Conservation (phyloP, 257 asterid species). For the Mentha longifolia region DNA sequence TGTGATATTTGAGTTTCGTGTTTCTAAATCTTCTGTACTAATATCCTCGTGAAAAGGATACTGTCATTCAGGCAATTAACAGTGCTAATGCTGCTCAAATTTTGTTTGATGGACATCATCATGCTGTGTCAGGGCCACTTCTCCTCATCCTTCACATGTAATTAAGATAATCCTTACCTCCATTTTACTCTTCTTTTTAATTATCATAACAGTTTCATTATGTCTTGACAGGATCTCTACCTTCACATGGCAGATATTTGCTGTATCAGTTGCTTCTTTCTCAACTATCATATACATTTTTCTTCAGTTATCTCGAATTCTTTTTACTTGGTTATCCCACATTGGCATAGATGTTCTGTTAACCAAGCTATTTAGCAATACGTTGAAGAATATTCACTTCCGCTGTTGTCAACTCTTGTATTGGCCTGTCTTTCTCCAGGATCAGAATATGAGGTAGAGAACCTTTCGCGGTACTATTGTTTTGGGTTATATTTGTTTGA, state of each 20-base stretch:
- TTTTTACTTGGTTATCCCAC: conserved; percentile 51
- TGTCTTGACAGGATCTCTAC: conserved; percentile 62
- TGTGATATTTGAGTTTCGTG: conserved; percentile 3
- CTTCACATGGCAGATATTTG: conserved; percentile 61
- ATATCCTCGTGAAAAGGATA: conserved; percentile 56
- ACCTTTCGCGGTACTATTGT: neutral
- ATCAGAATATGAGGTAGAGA: conserved; percentile 67
- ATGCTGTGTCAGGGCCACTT: conserved; percentile 38
- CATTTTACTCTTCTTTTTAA: neutral
- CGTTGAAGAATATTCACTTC: conserved; percentile 59
- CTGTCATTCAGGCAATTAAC: conserved; percentile 75
- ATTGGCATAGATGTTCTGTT: conserved; percentile 38
- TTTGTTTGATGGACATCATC: conserved; percentile 46
- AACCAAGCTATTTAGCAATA: conserved; percentile 54
- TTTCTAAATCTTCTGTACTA: conserved; percentile 25
- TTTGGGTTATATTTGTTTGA: conserved; percentile 18
- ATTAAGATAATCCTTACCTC: conserved; percentile 24
- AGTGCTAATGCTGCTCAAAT: conserved; percentile 69
- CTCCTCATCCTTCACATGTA: conserved; percentile 55
- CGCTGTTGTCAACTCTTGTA: conserved; percentile 78
- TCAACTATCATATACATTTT: conserved; percentile 58
- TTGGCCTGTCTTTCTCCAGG: conserved; percentile 88
- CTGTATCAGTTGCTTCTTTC: conserved; percentile 66
- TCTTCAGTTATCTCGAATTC: conserved; percentile 62
- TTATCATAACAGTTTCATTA: conserved; percentile 33